Conservation (phyloP, 73 alveolate genomes). For the Urostyla sp. region DNA sequence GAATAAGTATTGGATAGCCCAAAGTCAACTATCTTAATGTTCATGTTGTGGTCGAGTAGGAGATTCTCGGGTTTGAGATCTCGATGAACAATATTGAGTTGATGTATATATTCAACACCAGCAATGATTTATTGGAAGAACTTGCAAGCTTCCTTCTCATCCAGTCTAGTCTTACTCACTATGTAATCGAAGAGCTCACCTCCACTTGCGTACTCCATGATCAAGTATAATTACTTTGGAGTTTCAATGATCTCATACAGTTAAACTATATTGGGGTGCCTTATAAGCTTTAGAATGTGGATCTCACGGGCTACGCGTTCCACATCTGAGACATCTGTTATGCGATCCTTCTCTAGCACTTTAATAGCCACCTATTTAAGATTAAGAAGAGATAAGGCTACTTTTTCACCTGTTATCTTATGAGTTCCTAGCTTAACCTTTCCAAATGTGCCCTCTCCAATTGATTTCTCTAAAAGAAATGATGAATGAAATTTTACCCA, state of each 20-base stretch:
- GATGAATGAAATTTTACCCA: neutral
- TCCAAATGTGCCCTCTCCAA: slow-evolving; percentile 96
- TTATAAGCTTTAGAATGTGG: slow-evolving; percentile 64
- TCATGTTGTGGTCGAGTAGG: slow-evolving; percentile 80
- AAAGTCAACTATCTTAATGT: slow-evolving; percentile 92
- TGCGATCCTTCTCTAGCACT: slow-evolving; percentile 79
- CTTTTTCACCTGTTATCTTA: slow-evolving; percentile 74
- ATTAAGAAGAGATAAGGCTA: slow-evolving; percentile 40
- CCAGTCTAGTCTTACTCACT: slow-evolving; percentile 75
- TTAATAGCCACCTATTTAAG: slow-evolving; percentile 70
- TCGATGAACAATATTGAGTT: slow-evolving; percentile 92
- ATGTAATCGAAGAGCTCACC: slow-evolving; percentile 91
- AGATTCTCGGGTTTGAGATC: slow-evolving; percentile 84
- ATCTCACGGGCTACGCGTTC: slow-evolving; percentile 80
- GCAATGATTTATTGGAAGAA: slow-evolving; percentile 90
- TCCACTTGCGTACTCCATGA: slow-evolving; percentile 90
- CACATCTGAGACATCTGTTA: slow-evolving; percentile 69
- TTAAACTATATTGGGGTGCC: slow-evolving; percentile 80
- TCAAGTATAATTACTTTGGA: slow-evolving; percentile 79
- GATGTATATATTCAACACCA: slow-evolving; percentile 92
- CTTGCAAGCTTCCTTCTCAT: slow-evolving; percentile 94
- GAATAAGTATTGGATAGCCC: slow-evolving; percentile 89
- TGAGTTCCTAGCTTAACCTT: slow-evolving; percentile 92
- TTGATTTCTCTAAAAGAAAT: slow-evolving; percentile 62
- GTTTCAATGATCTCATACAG: slow-evolving; percentile 85